Conservation (phyloP, 768 basidiomycete genomes). For the Trametes cingulata region DNA sequence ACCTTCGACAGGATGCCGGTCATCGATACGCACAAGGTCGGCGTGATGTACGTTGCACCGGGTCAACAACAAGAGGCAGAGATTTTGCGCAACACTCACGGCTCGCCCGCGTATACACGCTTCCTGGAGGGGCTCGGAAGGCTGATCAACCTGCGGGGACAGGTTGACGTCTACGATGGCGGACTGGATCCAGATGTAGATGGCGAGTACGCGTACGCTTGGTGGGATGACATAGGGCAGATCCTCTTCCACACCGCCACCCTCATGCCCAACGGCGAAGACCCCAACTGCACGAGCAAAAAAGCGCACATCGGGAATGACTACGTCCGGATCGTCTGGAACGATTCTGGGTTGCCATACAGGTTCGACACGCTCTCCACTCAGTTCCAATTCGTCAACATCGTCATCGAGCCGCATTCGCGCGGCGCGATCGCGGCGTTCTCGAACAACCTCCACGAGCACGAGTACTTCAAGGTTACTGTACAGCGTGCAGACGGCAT, state of each 20-base stretch:
- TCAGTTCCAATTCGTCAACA: slow-evolving; percentile 96
- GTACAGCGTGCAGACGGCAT: slow-evolving; percentile 88
- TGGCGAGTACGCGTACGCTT: slow-evolving; percentile 96
- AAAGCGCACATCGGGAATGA: slow-evolving; percentile 98
- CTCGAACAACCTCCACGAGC: slow-evolving; percentile 81
- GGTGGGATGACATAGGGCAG: slow-evolving; percentile 98
- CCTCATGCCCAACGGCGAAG: slow-evolving; percentile 87
- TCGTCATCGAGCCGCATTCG: slow-evolving; percentile 94
- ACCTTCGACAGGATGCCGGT: slow-evolving; percentile 85
- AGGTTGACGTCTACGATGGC: slow-evolving; percentile 90
- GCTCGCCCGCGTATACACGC: slow-evolving; percentile 92
- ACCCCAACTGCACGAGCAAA: slow-evolving; percentile 78
- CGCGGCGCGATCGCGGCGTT: slow-evolving; percentile 81
- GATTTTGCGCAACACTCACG: slow-evolving; percentile 87
- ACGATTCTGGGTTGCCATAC: slow-evolving; percentile 90
- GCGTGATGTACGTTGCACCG: slow-evolving; percentile 93
- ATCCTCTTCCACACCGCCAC: slow-evolving; percentile 95
- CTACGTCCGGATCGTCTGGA: slow-evolving; percentile 95
- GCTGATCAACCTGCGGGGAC: slow-evolving; percentile 84
- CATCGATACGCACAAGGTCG: slow-evolving; percentile 96
- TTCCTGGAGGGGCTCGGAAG: slow-evolving; percentile 90
- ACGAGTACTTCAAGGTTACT: slow-evolving; percentile 94
- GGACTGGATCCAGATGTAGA: slow-evolving; percentile 90
- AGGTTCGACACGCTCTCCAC: slow-evolving; percentile 89
- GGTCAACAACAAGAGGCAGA: slow-evolving; percentile 84